A percentile compares a stretch with the other conserved stretches of the same genome.
Evolutionary conservation across 2,329 filamentous ascomycete genomes (phyloP).

Genomic region (Fusarium nurragi): DNA sequence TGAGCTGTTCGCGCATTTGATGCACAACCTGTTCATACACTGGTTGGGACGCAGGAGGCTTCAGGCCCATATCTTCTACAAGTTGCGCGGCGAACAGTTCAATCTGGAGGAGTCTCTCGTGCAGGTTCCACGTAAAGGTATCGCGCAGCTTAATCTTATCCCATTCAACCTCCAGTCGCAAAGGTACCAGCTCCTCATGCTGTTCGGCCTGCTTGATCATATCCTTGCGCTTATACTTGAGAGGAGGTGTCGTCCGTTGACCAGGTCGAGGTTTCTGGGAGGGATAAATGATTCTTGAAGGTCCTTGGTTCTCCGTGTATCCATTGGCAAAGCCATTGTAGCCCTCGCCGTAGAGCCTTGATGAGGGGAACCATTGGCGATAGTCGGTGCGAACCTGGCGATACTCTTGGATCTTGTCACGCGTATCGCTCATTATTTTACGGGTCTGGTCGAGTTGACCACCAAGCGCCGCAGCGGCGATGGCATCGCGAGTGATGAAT

Average conservation of each 20-base stretch:
- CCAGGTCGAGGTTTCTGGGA: conserved; percentile 78
- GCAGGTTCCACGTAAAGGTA: conserved; percentile 98
- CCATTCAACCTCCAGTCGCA: conserved; percentile 92
- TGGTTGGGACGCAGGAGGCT: conserved; percentile 73
- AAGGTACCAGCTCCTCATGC: conserved; percentile 88
- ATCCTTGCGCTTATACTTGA: conserved; percentile 82
- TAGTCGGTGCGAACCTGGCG: conserved; percentile 65
- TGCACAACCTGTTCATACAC: conserved; percentile 68
- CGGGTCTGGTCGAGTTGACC: conserved; percentile 63
- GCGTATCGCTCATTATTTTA: conserved; percentile 69
- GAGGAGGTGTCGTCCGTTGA: conserved; percentile 75
- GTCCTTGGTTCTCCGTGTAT: conserved; percentile 75
- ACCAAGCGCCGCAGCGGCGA: conserved; percentile 63
- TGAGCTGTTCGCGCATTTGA: conserved; percentile 88
- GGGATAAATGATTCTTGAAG: conserved; percentile 81
- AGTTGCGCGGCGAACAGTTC: conserved; percentile 89
- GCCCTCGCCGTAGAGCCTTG: conserved; percentile 73
- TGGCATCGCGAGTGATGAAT: conserved; percentile 63
- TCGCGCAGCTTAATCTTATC: conserved; percentile 96
- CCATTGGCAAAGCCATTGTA: conserved; percentile 92
- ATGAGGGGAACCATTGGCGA: conserved; percentile 64
- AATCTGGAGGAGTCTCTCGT: conserved; percentile 83
- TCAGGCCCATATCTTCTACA: conserved; percentile 87
- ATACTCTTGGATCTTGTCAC: conserved; percentile 76
- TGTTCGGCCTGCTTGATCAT: conserved; percentile 87